Conservation (phyloP, 1,284 basidiomycete genomes). For the Ustilago hordei region DNA sequence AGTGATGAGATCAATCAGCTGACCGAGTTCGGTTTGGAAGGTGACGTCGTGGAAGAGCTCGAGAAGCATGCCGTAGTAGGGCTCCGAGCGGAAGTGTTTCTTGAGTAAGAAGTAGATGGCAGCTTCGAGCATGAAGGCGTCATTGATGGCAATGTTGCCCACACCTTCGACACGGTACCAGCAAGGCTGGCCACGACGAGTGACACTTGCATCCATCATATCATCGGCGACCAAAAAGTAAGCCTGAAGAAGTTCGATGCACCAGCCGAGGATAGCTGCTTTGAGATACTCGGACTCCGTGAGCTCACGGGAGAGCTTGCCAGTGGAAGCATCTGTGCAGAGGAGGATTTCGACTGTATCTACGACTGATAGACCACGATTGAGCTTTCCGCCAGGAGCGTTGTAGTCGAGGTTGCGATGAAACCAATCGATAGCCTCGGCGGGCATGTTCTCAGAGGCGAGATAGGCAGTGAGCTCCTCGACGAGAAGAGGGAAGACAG, state of each 20-base stretch:
- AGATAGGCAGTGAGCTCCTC: constrained; percentile 77
- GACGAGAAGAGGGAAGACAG: constrained; percentile 74
- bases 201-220: constrained; percentile 95
- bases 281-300: constrained; percentile 80
- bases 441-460: constrained; percentile 75
- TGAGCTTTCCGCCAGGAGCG: constrained; percentile 94
- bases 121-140: constrained; percentile 94
- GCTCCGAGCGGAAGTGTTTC: constrained; percentile 83
- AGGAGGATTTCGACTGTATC: constrained; percentile 89
- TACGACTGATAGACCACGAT: constrained; percentile 92
- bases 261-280: constrained; percentile 93
- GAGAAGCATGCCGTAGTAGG: constrained; percentile 87
- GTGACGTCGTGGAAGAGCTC: constrained; percentile 93
- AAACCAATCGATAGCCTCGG: constrained; percentile 85
- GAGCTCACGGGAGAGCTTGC: constrained; percentile 71
- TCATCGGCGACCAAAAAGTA: constrained; percentile 98
- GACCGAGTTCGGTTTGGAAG: constrained; percentile 95
- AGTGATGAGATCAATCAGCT: constrained; percentile 93
- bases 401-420: constrained; percentile 83
- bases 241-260: constrained; percentile 96
- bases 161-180: constrained; percentile 80
- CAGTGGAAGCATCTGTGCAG: constrained; percentile 74
- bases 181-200: constrained; percentile 96
- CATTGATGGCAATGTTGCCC: constrained; percentile 92
- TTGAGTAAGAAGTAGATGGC: constrained; percentile 93